Evolutionary conservation across 192 early-diverging fungal species (phyloP).

Genomic region (Allomyces arbusculus): DNA sequence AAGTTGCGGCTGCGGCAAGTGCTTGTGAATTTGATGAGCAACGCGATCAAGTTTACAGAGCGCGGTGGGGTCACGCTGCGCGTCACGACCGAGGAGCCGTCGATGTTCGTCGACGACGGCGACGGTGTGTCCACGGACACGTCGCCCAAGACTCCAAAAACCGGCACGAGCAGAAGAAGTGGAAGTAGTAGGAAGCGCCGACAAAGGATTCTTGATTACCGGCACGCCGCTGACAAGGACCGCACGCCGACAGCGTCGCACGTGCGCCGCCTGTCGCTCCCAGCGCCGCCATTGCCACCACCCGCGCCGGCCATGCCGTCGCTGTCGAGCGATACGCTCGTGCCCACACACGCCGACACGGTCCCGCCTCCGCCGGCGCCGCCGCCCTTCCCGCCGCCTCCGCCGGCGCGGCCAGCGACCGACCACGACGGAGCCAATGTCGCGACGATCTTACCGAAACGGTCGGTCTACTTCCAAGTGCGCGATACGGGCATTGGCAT

Average conservation of each 20-base stretch:
- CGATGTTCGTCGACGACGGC: background rate
- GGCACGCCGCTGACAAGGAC: background rate
- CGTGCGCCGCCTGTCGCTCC: no score
- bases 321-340: no score
- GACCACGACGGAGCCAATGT: constrained; percentile 6
- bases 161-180: no score
- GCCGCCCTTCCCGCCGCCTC: no score
- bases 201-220: constrained; percentile 7
- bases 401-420: constrained; percentile 6
- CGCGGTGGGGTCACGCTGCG: constrained; percentile 43
- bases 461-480: constrained; percentile 29
- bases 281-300: no score
- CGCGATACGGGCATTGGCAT: constrained; percentile 74
- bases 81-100: constrained; percentile 10
- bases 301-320: no score
- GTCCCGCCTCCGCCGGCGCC: no score
- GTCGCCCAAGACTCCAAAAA: no score
- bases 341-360: no score
- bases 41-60: constrained; percentile 71
- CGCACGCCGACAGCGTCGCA: constrained; percentile 5
- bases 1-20: constrained; percentile 53
- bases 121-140: background rate
- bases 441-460: no score
- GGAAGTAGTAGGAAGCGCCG: background rate
- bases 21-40: constrained; percentile 62